Base-by-base conservation (phyloP, 208 protist genomes). In the Spironucleus salmonicida region DNA sequence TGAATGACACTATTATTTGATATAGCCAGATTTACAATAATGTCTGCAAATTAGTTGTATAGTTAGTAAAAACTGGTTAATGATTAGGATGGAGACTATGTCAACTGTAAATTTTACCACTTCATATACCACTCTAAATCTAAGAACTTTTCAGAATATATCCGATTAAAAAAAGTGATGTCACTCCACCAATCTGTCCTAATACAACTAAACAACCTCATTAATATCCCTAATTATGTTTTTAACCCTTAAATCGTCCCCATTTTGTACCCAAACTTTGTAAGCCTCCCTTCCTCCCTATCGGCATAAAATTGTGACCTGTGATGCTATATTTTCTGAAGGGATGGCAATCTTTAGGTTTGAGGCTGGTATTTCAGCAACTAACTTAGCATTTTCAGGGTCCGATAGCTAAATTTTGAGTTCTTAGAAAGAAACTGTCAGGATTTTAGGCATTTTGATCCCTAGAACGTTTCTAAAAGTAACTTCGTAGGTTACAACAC, bases 211-310 rank as follows among this genome's bases (percentile, higher is more conserved):
- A 35, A 71, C 64, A 29, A 71, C 4, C 34, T 71, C 45, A 45
- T 71, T 71, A 38, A 71, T 49, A 38, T 71, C 64, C 11, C 64
- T n/a, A 35, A 71, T n/a, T 30, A 71, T 71, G 19, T 45, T 42
- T 30, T 71, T 71, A 35, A 71, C 64, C 11, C 34, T n/a, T 49
- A 11, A 2, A 19, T 30, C 38, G 32, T 71, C 64, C 9, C 38
- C 64, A 45, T 30, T 11, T 9, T n/a, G 64, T 19, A 71, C 64
- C 64, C 64, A 71, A 35, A 71, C 34, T 38, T 71, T 71, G n/a
- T 71, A 71, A 27, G 64, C 26, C 7, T 71, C 64, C 4, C 64
- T 9, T 15, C 34, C 64, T 11, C 13, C 64, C 4, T 11, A 9
- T 57, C 9, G 34, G n/a, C 9, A 19, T 15, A 71, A 15, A 32